These are phyloP conservation scores for Termitomyces sp. DNA, from an alignment of 768 basidiomycete species.

Conservation along the genomic window DNA sequence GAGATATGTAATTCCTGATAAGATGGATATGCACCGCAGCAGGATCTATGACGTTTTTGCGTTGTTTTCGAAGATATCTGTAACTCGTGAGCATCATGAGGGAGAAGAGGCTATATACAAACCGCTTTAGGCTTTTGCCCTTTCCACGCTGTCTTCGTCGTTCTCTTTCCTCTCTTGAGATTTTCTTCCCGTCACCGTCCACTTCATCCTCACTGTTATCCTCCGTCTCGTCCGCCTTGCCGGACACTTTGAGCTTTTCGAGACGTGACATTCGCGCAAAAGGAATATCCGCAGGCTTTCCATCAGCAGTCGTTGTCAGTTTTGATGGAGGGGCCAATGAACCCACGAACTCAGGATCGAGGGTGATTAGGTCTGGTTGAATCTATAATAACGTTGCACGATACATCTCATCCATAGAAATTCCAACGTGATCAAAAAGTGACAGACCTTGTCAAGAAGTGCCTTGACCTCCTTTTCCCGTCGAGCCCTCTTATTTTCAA, in stretches of 20 bases:
- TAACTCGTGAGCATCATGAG: not conserved
- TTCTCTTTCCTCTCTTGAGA: conserved; percentile 61
- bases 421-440: not conserved
- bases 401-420: not conserved
- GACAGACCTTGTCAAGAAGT: conserved; percentile 78
- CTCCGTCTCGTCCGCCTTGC: conserved; percentile 70
- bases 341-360: conserved; percentile 75
- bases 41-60: conserved; percentile 93
- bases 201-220: conserved; percentile 36
- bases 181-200: conserved; percentile 22
- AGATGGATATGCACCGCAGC: conserved; percentile 41
- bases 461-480: conserved; percentile 88
- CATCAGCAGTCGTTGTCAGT: conserved; percentile 39
- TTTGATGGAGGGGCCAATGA: conserved; percentile 58
- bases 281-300: conserved; percentile 40
- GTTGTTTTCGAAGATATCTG: conserved; percentile 79
- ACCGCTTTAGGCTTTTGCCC: conserved; percentile 80
- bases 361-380: conserved; percentile 86
- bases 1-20: not conserved
- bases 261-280: conserved; percentile 74
- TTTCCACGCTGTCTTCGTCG: conserved; percentile 86
- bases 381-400: conserved; percentile 40
- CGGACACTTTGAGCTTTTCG: conserved; percentile 67
- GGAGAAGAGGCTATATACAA: conserved; percentile 6
- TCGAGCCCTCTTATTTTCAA: conserved; percentile 75